These are phyloP conservation scores for Boechera retrofracta DNA, from an alignment of 345 rosid genomes.

Conservation along the genomic window DNA sequence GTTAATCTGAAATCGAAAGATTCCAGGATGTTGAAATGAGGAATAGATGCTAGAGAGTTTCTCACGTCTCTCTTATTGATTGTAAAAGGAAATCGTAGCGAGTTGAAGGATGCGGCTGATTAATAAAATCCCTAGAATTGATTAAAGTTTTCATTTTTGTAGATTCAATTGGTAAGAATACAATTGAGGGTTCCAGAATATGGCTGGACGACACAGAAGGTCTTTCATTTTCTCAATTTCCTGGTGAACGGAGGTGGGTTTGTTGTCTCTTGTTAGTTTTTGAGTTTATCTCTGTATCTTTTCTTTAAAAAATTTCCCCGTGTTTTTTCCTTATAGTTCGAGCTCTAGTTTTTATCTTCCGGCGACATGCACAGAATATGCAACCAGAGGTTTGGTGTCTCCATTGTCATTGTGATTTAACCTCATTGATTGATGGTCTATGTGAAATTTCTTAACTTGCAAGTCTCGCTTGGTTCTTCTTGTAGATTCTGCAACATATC, in stretches of 20 bases:
- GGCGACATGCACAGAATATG: constrained; percentile 62
- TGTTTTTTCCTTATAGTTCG: constrained; percentile 60
- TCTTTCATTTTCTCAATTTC: constrained; percentile 93
- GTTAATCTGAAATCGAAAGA: neutral
- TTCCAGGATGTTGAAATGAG: neutral
- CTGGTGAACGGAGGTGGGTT: constrained; percentile 81
- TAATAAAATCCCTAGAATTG: neutral
- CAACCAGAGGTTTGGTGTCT: constrained; percentile 60
- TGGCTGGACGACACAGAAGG: constrained; percentile 97
- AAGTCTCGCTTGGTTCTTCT: constrained; percentile 1
- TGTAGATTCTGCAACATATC: constrained; percentile 75
- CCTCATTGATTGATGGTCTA: constrained; percentile 13
- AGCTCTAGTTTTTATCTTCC: constrained; percentile 67
- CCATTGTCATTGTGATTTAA: constrained; percentile 3
- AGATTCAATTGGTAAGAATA: constrained; percentile 83
- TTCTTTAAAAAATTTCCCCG: neutral
- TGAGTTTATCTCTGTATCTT: neutral
- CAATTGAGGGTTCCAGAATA: constrained; percentile 89
- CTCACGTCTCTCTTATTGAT: neutral
- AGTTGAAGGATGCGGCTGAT: neutral
- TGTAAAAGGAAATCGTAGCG: neutral
- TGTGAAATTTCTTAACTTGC: constrained; percentile 21
- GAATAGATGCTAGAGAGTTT: neutral
- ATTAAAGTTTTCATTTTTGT: neutral
- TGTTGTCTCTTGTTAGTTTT: neutral